Base-by-base conservation (phyloP, 106 monocot species). In the Allium cepa region DNA sequence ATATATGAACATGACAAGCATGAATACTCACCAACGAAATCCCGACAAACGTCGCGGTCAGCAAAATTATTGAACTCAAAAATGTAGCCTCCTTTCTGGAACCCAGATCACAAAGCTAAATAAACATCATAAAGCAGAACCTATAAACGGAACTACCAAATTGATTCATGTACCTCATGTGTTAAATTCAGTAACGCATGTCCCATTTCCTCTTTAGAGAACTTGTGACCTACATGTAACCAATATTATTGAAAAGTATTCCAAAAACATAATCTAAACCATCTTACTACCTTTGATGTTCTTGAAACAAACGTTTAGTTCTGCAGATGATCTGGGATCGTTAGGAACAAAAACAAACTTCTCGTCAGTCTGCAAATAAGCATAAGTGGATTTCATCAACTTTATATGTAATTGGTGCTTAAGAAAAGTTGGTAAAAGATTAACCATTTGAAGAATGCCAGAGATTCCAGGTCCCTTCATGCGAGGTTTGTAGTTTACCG, bases 41-140 rank as follows among this genome's bases (percentile, higher is more conserved):
- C 92, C 50, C 97, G 89, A 50, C 86, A 89, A 46, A 73, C 78
- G 81, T 99, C 85, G 11, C 97, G 86, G 63, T 99, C 82, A 79
- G 84, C 17, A 76, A 99, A 92, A 73, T 84, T 90, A 64, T 85
- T 73, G 56, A 99, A 99, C 70, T 99, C 97, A 78, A 99, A 99
- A 67, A 99, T 99, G 69, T 90, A 99, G 26, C 87, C 87, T 68
- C 68, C 75, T 26, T 90, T 87, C 97, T 99, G 75, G 62, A 80
- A 10, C 9, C 67, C 13, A 15, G 46, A 64, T 27, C 13, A 52
- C 73, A 17, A 69, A 45, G 10, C 50, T 15, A 15, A 17, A n/a
- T 8, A 63, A 18, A 53, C 46, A 60, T 60, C 46, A 45, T 26
- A 22, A 53, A 60, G 60, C 50, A 52, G 27, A 46, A 49, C 53